Conservation (phyloP, 2,329 filamentous ascomycete species). For the Parastagonospora nodorum region DNA sequence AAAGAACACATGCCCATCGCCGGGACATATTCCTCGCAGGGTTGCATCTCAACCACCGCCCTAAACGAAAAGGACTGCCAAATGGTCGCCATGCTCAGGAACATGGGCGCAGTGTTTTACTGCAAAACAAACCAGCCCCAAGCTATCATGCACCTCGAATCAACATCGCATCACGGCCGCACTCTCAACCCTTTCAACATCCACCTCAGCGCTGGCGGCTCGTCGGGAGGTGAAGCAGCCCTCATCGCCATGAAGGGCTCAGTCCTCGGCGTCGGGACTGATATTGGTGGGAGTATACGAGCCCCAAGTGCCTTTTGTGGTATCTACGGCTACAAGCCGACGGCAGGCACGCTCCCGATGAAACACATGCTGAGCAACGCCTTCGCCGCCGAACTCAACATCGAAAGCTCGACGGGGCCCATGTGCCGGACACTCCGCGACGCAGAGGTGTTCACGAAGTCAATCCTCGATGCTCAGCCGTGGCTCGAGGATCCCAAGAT, state of each 20-base stretch:
- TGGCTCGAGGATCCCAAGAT: conserved; percentile 21
- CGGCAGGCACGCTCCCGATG: conserved; percentile 20
- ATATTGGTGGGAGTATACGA: conserved; percentile 32
- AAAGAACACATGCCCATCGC: conserved; percentile 57
- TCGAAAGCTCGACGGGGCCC: conserved; percentile 17
- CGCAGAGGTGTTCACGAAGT: conserved; percentile 20
- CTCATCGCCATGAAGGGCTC: conserved; percentile 26
- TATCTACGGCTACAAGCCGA: conserved; percentile 36
- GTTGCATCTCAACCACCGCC: conserved; percentile 53
- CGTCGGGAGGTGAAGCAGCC: conserved; percentile 39
- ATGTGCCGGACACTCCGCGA: conserved; percentile 23
- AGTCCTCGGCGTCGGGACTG: conserved; percentile 27
- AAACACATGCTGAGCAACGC: conserved; percentile 8
- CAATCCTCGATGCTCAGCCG: conserved; percentile 14
- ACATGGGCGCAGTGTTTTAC: conserved; percentile 58
- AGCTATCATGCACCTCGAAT: conserved; percentile 59
- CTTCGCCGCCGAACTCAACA: conserved; percentile 21
- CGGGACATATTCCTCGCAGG: conserved; percentile 62
- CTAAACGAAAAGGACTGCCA: conserved; percentile 59
- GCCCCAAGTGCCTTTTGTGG: conserved; percentile 27
- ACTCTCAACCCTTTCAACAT: conserved; percentile 53
- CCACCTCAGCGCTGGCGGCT: conserved; percentile 55
- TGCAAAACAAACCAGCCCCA: conserved; percentile 59
- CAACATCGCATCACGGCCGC: conserved; percentile 56
- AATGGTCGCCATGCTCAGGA: conserved; percentile 58